These are phyloP conservation scores for Ophiostoma quercus DNA, from an alignment of 2,329 filamentous ascomycete genomes.

Conservation along the genomic window DNA sequence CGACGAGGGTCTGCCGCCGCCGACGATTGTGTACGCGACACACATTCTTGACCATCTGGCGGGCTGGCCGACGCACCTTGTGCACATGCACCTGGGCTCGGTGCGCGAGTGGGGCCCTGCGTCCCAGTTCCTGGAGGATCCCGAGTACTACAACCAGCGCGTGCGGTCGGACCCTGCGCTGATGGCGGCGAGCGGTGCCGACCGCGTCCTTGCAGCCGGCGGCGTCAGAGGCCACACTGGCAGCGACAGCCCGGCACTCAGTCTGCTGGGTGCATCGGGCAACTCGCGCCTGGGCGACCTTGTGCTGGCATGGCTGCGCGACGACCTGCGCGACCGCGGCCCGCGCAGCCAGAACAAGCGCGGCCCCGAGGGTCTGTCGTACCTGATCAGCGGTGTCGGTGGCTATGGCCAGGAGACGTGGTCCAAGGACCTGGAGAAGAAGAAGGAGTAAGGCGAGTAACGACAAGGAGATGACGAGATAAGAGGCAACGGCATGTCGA, in stretches of 20 bases:
- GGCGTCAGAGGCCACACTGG: constrained; percentile 27
- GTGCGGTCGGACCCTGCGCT: constrained; percentile 15
- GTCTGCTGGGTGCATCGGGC: constrained; percentile 43
- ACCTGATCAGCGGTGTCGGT: constrained; percentile 48
- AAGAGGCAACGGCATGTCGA: background rate
- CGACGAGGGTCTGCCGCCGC: constrained; percentile 19
- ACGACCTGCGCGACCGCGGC: constrained; percentile 72
- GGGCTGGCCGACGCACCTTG: constrained; percentile 89
- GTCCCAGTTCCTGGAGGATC: constrained; percentile 55
- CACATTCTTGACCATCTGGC: constrained; percentile 95
- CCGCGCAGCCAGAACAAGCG: constrained; percentile 59
- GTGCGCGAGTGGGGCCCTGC: constrained; percentile 82
- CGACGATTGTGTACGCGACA: constrained; percentile 94
- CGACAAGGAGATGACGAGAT: background rate
- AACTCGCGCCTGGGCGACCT: constrained; percentile 84
- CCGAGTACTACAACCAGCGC: constrained; percentile 24
- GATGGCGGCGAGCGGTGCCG: background rate
- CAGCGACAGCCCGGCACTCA: constrained; percentile 15
- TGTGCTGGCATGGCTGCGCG: constrained; percentile 79
- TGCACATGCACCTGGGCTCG: constrained; percentile 87
- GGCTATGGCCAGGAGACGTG: constrained; percentile 52
- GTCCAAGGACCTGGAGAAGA: constrained; percentile 19
- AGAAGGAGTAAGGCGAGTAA: background rate
- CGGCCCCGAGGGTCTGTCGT: constrained; percentile 60
- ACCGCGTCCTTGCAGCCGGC: background rate